These are phyloP conservation scores for Pugionium dolabratum DNA, from an alignment of 345 rosid genomes.

Conservation along the genomic window DNA sequence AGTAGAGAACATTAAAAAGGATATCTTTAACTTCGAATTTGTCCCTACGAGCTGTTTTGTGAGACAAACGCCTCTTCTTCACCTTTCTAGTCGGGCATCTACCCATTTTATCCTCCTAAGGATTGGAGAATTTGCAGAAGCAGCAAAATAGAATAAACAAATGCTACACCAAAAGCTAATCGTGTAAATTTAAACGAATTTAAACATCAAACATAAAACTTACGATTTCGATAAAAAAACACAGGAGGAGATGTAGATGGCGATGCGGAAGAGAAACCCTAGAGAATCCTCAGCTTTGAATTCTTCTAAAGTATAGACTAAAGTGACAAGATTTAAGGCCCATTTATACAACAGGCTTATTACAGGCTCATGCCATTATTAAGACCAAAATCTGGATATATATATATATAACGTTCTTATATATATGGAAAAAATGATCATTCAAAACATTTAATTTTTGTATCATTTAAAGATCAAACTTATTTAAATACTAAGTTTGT, in stretches of 20 bases:
- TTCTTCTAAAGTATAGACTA: no score
- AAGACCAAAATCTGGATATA: no score
- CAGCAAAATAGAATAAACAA: neutral
- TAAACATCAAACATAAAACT: neutral
- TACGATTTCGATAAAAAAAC: conserved; percentile 28
- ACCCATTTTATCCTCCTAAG: conserved; percentile 47
- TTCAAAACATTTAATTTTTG: no score
- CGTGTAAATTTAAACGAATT: neutral
- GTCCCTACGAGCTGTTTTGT: conserved; percentile 82
- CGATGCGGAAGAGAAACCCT: conserved; percentile 34
- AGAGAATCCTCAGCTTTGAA: neutral
- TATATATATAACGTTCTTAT: no score
- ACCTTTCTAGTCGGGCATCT: conserved; percentile 83
- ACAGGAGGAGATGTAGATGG: conserved; percentile 7
- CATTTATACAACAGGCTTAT: no score
- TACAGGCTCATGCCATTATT: no score
- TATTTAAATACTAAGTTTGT: no score
- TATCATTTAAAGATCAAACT: no score
- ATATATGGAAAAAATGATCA: no score
- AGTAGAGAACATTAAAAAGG: conserved; percentile 40
- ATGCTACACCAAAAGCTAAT: neutral
- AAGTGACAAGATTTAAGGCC: no score
- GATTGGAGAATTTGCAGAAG: neutral
- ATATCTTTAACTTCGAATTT: conserved; percentile 84
- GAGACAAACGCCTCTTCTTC: conserved; percentile 92